Percentiles rank a stretch among this genome's conserved stretches.
Conservation (phyloP, 2,329 filamentous ascomycete genomes). For the Colletotrichum somersetense region DNA sequence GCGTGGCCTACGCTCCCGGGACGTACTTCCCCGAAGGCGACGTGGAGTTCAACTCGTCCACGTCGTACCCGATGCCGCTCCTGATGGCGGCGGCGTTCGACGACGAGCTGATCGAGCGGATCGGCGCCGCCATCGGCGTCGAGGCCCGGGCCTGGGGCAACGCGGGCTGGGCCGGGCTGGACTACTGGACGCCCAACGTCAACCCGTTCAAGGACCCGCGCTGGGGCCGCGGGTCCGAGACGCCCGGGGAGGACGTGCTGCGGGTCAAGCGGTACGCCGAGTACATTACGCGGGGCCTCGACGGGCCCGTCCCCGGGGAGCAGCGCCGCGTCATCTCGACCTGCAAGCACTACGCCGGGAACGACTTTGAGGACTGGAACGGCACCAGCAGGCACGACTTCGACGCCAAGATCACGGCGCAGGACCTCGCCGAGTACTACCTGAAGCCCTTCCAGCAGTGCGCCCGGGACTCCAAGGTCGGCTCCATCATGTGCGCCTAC, state of each 20-base stretch:
- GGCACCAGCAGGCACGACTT: conserved; percentile 60
- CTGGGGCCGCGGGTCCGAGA: conserved; percentile 72
- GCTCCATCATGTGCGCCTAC: conserved; percentile 73
- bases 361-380: conserved; percentile 57
- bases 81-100: conserved; percentile 73
- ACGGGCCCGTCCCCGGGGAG: conserved; percentile 48
- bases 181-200: conserved; percentile 76
- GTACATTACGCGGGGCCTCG: conserved; percentile 65
- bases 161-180: conserved; percentile 63
- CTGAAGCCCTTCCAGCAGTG: conserved; percentile 70
- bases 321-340: conserved; percentile 61
- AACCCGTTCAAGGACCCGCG: conserved; percentile 73
- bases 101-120: conserved; percentile 42
- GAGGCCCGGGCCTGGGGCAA: conserved; percentile 77
- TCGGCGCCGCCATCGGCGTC: conserved; percentile 49
- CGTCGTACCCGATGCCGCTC: conserved; percentile 75
- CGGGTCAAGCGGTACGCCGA: conserved; percentile 64
- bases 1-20: conserved; percentile 66
- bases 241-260: conserved; percentile 68
- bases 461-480: conserved; percentile 66
- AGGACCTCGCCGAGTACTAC: conserved; percentile 77
- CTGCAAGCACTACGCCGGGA: conserved; percentile 70
- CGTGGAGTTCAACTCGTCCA: conserved; percentile 70
- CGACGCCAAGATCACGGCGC: conserved; percentile 66
- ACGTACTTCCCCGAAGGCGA: conserved; percentile 61